Base-by-base conservation (phyloP, 106 monocot species). In the Allium sativum region DNA sequence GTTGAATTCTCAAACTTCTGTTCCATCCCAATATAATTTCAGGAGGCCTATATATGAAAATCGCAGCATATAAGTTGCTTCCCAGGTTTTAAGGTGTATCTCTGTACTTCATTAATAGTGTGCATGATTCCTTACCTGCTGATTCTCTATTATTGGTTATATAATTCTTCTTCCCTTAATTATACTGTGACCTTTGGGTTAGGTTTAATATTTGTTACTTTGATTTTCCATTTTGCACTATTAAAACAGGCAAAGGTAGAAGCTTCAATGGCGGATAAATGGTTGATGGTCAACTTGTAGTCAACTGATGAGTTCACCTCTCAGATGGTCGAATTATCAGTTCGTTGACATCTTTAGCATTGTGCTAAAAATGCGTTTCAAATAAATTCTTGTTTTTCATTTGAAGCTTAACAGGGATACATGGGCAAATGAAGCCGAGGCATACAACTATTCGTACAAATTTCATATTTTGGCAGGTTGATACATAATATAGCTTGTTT, bases 401-500 rank as follows among this genome's bases (percentile, higher is more conserved):
- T 31, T 10, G 48, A 73, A 94, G 94, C 75, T 94, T 56, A 94
- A 94, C 56, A 73, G 94, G 42, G 94, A 94, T 75, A 94, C 94
- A 64, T 94, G 94, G 94, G 47, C 81, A 66, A 94, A 94, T 70
- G 89, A 94, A 77, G 81, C 94, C 44, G 76, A 89, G 64, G 78
- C 80, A 64, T n/a, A n/a, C 86, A 94, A 89, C 81, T 61, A 94
- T 94, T 70, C 75, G 68, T 12, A 80, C 85, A 21, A 94, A 94
- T 71, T 94, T 94, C 62, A 86, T 94, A 45, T 94, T 94, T 72
- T 94, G 94, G 94, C 94, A 94, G 94, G 94, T 94, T 40, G n/a
- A n/a, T n/a, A n/a, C n/a, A n/a, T n/a, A n/a, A n/a, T n/a, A n/a
- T n/a, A n/a, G n/a, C n/a, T n/a, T n/a, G n/a, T n/a, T n/a, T n/a